Evolutionary conservation across 2,329 filamentous ascomycete genomes (phyloP).

Genomic region (Huntiella omanensis): DNA sequence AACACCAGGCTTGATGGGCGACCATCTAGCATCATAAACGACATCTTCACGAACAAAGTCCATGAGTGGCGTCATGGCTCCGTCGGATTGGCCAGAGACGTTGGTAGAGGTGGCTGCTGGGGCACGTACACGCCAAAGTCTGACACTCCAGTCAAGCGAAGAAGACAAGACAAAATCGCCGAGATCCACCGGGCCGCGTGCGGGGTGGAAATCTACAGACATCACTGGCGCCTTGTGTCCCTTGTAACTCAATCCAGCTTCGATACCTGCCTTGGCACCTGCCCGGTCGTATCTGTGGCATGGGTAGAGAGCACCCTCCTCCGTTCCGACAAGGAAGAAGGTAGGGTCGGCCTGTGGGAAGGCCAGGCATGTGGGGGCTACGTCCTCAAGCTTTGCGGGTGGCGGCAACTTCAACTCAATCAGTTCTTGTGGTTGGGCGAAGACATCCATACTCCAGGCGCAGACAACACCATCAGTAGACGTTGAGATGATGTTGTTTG

Average conservation of each 20-base stretch:
- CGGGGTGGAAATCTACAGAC: conserved; percentile 88
- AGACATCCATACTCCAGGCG: conserved; percentile 95
- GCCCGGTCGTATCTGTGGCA: conserved; percentile 96
- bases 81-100: conserved; percentile 24
- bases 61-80: conserved; percentile 52
- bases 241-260: conserved; percentile 69
- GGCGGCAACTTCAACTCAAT: conserved; percentile 72
- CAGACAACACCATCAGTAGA: conserved; percentile 94
- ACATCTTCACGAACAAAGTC: conserved; percentile 90
- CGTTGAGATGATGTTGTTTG: conserved; percentile 94
- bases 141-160: conserved; percentile 90
- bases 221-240: conserved; percentile 90
- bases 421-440: conserved; percentile 87
- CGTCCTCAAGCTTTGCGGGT: conserved; percentile 70
- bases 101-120: conserved; percentile 53
- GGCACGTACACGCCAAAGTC: conserved; percentile 84
- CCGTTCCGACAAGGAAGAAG: conserved; percentile 90
- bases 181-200: conserved; percentile 78
- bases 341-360: conserved; percentile 93
- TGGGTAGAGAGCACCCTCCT: conserved; percentile 90
- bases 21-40: conserved; percentile 93
- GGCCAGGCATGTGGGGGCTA: conserved; percentile 83
- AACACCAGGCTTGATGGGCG: conserved; percentile 78
- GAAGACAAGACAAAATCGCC: conserved; percentile 86
- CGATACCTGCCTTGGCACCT: conserved; percentile 88